phyloP scores from a whole-genome alignment of 257 asterid genomes.

The Scutellaria baicalensis region DNA sequence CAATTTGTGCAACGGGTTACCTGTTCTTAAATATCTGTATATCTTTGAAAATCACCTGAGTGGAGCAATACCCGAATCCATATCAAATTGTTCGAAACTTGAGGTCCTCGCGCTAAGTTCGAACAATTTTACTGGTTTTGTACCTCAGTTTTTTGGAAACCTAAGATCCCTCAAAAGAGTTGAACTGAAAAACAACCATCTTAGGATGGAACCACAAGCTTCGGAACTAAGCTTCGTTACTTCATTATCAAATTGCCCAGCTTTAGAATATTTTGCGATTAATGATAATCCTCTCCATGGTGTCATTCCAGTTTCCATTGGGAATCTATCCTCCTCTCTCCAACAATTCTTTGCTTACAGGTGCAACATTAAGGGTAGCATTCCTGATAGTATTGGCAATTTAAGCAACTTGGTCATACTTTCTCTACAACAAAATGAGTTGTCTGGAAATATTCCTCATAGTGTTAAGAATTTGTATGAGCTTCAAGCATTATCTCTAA shows the following conservation, averaged over 20 bases:
- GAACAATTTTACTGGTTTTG: not conserved
- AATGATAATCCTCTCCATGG: constrained; percentile 5
- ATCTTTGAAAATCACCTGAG: not conserved
- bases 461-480: not conserved
- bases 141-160: not conserved
- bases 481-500: constrained; percentile 4
- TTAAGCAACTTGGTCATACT: not conserved
- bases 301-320: constrained; percentile 15
- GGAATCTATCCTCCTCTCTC: constrained; percentile 19
- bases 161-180: not conserved
- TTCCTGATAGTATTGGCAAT: not conserved
- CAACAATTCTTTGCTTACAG: not conserved
- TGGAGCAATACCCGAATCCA: constrained; percentile 17
- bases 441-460: not conserved
- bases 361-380: not conserved
- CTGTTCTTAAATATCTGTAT: not conserved
- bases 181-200: not conserved
- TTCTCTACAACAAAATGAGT: not conserved
- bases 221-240: constrained; percentile 9
- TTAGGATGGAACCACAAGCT: not conserved
- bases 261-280: not conserved
- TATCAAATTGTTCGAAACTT: not conserved
- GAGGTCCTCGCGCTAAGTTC: accelerated
- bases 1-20: not conserved
- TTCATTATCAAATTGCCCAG: constrained; percentile 21